Base-by-base conservation (phyloP, 2,329 filamentous ascomycete species). In the Eutypella sp. region DNA sequence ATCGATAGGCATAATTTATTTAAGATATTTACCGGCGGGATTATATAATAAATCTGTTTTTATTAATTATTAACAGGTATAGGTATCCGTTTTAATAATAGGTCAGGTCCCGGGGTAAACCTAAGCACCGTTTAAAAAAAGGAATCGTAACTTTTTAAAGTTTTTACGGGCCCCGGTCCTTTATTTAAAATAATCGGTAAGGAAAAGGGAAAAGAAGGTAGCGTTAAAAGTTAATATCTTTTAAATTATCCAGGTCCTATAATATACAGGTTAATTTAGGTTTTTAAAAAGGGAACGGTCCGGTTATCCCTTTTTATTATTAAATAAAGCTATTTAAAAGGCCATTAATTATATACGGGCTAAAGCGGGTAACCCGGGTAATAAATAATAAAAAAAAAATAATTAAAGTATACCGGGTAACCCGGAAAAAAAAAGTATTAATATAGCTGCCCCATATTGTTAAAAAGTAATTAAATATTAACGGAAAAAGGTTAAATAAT, bases 41-140 rank as follows among this genome's bases (percentile, higher is more conserved):
- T 23, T n/a, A 36, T 34, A n/a, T 44, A 44, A 33, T 44, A 44
- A 18, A 19, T 44, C 4, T 22, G 5, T 13, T 18, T 20, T 36
- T 20, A 3, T 37, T 44, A 23, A 19, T 44, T 44, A n/a, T 34
- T 34, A 22, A 44, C 31, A 5, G 41, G 29, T 27, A 44, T 44
- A 9, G 29, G 41, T 7, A 13, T 29, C 13, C 13, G 13, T 7
- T n/a, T n/a, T n/a, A n/a, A n/a, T n/a, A n/a, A n/a, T n/a, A n/a
- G n/a, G n/a, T n/a, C n/a, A n/a, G n/a, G n/a, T n/a, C 13, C 31
- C 24, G 5, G 18, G 8, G 40, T 31, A 16, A 29, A 25, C 25
- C 18, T 18, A 18, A 10, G 25, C n/a, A 16, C 23, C 40, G 31
- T 42, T 29, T 4, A 18, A 13, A 42, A 42, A 13, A 13, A 29